Conservation (phyloP, 2,329 filamentous ascomycete genomes). For the Aspergillus sp. region DNA sequence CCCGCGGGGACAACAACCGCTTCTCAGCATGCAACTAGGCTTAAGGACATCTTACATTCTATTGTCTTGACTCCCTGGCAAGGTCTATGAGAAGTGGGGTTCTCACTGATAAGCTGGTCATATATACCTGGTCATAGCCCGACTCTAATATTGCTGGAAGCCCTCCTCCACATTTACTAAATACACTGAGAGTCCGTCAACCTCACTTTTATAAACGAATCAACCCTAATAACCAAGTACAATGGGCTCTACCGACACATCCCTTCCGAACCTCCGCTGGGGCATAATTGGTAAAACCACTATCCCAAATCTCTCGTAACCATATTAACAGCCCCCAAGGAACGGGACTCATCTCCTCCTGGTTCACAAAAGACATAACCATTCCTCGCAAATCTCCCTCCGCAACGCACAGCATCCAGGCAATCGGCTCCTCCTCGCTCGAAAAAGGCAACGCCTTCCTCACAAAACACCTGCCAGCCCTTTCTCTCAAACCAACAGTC, state of each 20-base stretch:
- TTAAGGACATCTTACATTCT: no score
- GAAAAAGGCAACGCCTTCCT: background rate
- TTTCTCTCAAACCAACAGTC: background rate
- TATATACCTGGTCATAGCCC: no score
- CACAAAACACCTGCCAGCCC: background rate
- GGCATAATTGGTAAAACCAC: background rate
- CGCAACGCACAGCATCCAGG: constrained; percentile 1
- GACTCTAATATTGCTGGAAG: no score
- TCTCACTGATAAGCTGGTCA: no score
- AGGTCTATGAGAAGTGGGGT: no score
- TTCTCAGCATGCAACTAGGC: no score
- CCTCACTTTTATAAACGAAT: no score
- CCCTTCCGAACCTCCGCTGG: constrained; percentile 1
- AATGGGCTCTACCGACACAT: background rate
- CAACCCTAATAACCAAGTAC: background rate
- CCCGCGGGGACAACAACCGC: no score
- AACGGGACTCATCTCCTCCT: constrained; percentile 5
- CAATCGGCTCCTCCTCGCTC: constrained; percentile 4
- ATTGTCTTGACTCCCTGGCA: no score
- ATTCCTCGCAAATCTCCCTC: background rate
- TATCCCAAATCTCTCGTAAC: background rate
- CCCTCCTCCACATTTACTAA: no score
- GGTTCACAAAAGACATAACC: constrained; percentile 1
- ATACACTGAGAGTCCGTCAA: no score
- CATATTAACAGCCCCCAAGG: background rate